A percentile compares a stretch with the other conserved stretches of the same genome.
These are phyloP conservation scores for Heritiera fomes DNA, from an alignment of 345 rosid genomes.

Conservation along the genomic window DNA sequence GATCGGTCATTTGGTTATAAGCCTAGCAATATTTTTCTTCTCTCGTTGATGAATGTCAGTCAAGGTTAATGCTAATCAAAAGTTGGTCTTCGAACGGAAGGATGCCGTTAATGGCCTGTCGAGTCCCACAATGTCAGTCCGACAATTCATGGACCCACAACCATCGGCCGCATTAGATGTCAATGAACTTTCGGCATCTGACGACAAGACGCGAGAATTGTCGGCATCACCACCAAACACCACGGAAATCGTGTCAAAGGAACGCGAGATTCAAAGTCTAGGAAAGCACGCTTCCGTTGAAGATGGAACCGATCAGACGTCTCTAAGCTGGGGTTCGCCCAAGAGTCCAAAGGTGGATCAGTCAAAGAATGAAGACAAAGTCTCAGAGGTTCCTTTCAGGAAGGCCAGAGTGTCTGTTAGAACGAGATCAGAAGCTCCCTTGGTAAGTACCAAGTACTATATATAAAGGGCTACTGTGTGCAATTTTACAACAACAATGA, in stretches of 20 bases:
- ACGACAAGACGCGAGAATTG: conserved; percentile 34
- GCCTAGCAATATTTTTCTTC: too few species aligned
- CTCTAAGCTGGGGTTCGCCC: conserved; percentile 49
- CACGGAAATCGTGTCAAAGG: conserved; percentile 40
- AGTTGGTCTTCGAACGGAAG: conserved; percentile 29
- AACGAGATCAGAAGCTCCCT: conserved; percentile 55
- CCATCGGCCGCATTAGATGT: conserved; percentile 37
- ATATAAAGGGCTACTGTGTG: not conserved
- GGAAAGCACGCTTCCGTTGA: conserved; percentile 34
- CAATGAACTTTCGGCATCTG: conserved; percentile 33
- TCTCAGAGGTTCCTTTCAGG: conserved; percentile 47
- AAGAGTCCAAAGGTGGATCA: conserved; percentile 51
- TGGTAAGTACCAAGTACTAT: conserved; percentile 29
- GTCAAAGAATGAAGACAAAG: conserved; percentile 45
- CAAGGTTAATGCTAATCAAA: not conserved
- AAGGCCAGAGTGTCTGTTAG: conserved; percentile 66
- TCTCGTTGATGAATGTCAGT: not conserved
- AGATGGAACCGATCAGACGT: conserved; percentile 42
- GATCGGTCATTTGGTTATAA: too few species aligned
- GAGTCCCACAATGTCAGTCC: conserved; percentile 33
- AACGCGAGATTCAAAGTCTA: conserved; percentile 21
- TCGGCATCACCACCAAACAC: conserved; percentile 35
- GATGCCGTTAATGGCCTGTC: conserved; percentile 31
- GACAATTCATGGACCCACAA: conserved; percentile 43
- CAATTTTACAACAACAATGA: too few species aligned